Evolutionary conservation across 441 rosid species (phyloP).

Genomic region (Arabidopsis hybrid): DNA sequence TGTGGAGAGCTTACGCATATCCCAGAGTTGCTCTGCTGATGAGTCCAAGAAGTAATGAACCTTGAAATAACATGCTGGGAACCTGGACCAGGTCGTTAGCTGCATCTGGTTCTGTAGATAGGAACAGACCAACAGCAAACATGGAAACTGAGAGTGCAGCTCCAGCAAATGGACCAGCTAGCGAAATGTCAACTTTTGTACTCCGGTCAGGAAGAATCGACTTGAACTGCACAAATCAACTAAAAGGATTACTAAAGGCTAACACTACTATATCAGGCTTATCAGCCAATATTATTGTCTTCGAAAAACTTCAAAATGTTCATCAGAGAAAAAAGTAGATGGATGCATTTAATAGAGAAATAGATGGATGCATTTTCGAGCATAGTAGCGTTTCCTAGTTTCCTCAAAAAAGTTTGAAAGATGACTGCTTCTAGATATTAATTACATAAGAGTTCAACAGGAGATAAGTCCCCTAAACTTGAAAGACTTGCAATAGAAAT

Average conservation of each 20-base stretch:
- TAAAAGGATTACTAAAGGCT: not conserved
- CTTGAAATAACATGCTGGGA: conserved; percentile 93
- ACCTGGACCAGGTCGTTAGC: conserved; percentile 90
- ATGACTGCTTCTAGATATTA: not conserved
- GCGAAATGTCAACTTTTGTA: conserved; percentile 87
- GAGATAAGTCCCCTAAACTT: conserved; percentile 10
- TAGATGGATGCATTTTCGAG: conserved; percentile 3
- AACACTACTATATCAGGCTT: not conserved
- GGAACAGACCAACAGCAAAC: conserved; percentile 86
- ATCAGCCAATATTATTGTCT: not conserved
- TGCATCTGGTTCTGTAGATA: conserved; percentile 76
- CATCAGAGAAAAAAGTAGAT: not conserved
- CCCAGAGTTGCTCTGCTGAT: conserved; percentile 94
- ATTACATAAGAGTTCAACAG: not conserved
- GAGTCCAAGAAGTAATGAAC: conserved; percentile 95
- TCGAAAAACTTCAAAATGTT: not conserved
- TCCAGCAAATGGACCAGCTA: conserved; percentile 97
- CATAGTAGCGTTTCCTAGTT: not conserved
- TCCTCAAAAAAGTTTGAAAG: not conserved
- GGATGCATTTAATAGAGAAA: too few species aligned
- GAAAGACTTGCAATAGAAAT: not conserved
- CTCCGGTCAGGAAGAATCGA: conserved; percentile 95
- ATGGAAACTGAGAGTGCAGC: conserved; percentile 88
- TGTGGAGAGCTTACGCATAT: conserved; percentile 66
- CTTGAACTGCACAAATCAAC: conserved; percentile 73